Conservation (phyloP, 768 basidiomycete species). For the Exidia glandulosa region DNA sequence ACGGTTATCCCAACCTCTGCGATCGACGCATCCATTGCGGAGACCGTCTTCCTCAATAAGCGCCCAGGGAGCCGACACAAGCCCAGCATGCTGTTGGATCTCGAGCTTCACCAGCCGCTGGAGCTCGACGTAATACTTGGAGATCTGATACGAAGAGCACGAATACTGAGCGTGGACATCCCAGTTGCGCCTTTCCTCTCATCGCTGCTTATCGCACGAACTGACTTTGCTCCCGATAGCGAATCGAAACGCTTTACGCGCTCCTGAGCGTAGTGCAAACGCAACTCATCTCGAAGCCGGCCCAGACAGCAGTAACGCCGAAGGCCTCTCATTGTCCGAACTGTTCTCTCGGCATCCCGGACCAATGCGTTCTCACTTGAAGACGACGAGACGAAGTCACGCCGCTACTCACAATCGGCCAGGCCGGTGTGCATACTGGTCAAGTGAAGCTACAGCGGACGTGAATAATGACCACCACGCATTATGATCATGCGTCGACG, state of each 20-base stretch:
- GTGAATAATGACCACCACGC: too few relatives aligned
- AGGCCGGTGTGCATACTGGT: too few relatives aligned
- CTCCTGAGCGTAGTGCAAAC: conserved; percentile 51
- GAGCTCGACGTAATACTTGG: conserved; percentile 61
- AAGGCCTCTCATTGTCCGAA: too few relatives aligned
- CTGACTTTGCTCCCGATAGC: conserved; percentile 21
- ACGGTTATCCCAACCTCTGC: conserved; percentile 37
- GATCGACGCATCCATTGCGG: conserved; percentile 27
- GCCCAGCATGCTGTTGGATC: conserved; percentile 56
- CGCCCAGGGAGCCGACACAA: conserved; percentile 34
- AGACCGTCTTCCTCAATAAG: conserved; percentile 28
- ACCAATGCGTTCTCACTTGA: too few relatives aligned
- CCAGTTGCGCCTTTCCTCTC: conserved; percentile 32
- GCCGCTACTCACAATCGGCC: too few relatives aligned
- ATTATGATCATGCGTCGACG: too few relatives aligned
- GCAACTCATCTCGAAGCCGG: conserved; percentile 32
- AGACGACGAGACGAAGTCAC: too few relatives aligned
- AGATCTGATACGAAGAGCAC: conserved; percentile 45
- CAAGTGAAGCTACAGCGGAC: too few relatives aligned
- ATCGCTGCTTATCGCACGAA: background rate
- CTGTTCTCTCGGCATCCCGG: too few relatives aligned
- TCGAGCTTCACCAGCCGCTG: conserved; percentile 41
- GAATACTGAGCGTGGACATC: conserved; percentile 25
- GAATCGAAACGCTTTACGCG: conserved; percentile 52
- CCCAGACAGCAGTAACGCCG: too few relatives aligned